phyloP scores from a whole-genome alignment of 1,139 yeast genomes.

The Eremothecium sinecaudum region DNA sequence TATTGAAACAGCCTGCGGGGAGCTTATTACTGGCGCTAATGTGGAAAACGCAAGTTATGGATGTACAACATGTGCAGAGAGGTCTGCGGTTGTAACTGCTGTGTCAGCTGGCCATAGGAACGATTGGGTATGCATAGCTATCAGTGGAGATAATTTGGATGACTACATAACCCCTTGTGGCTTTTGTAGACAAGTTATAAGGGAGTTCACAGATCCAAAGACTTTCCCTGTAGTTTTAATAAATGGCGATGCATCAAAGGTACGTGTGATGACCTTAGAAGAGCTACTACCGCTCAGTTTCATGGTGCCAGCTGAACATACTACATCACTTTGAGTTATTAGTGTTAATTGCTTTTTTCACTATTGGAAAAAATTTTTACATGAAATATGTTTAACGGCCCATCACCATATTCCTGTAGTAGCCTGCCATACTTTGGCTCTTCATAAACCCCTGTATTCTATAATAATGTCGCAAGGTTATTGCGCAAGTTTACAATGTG shows the following conservation, averaged over 20 bases:
- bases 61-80: slow-evolving; percentile 84
- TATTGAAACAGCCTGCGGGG: slow-evolving; percentile 44
- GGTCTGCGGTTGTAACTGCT: slow-evolving; percentile 66
- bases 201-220: slow-evolving; percentile 49
- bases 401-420: no score
- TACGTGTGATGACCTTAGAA: slow-evolving; percentile 40
- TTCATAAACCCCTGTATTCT: neutral
- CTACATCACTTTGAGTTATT: no score
- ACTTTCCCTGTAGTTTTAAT: slow-evolving; percentile 55
- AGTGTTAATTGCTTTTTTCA: no score
- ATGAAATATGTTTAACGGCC: no score
- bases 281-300: slow-evolving; percentile 74
- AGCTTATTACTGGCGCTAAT: slow-evolving; percentile 63
- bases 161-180: slow-evolving; percentile 82
- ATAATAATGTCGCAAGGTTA: slow-evolving; percentile 13
- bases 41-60: slow-evolving; percentile 91
- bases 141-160: slow-evolving; percentile 53
- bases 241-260: slow-evolving; percentile 39
- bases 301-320: no score
- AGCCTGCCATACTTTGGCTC: no score
- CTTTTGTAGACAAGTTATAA: slow-evolving; percentile 77
- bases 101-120: slow-evolving; percentile 34
- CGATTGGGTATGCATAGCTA: slow-evolving; percentile 36
- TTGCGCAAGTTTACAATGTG: slow-evolving; percentile 77
- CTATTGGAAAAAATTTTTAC: no score